Percentiles rank a stretch among this genome's conserved stretches.
These are phyloP conservation scores for Begonia peltatifolia DNA, from an alignment of 306 rosid genomes.

Conservation along the genomic window DNA sequence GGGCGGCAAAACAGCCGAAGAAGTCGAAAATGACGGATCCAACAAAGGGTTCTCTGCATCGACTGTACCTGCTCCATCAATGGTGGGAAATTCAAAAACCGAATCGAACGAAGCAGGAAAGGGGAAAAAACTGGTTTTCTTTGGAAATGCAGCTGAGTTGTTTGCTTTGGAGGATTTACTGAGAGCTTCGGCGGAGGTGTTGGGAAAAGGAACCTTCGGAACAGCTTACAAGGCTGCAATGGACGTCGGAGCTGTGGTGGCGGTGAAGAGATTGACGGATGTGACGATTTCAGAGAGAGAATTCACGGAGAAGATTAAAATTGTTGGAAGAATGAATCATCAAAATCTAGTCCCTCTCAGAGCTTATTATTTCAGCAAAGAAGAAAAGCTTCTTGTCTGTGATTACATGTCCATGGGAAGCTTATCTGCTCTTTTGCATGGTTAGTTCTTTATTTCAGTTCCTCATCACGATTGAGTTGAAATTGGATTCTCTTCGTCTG, in stretches of 20 bases:
- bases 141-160: conserved; percentile 25
- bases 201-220: conserved; percentile 44
- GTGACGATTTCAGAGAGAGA: conserved; percentile 27
- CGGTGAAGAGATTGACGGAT: conserved; percentile 42
- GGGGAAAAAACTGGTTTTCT: conserved; percentile 30
- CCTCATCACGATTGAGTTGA: conserved; percentile 1
- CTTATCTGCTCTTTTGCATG: conserved; percentile 40
- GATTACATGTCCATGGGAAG: conserved; percentile 56
- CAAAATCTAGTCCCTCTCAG: conserved; percentile 31
- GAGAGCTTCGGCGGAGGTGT: conserved; percentile 44
- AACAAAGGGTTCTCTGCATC: conserved; percentile 17
- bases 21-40: conserved; percentile 13
- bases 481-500: neutral
- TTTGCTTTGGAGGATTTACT: conserved; percentile 43
- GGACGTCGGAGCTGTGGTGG: conserved; percentile 36
- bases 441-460: conserved; percentile 8
- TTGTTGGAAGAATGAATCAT: conserved; percentile 34
- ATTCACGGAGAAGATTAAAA: conserved; percentile 33
- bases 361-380: conserved; percentile 32
- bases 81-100: conserved; percentile 13
- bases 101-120: conserved; percentile 2
- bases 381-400: conserved; percentile 43
- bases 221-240: conserved; percentile 40
- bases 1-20: conserved; percentile 11
- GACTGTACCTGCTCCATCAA: conserved; percentile 15